phyloP scores from a whole-genome alignment of 495 filamentous ascomycete species.

The Penicillium maclennaniae region DNA sequence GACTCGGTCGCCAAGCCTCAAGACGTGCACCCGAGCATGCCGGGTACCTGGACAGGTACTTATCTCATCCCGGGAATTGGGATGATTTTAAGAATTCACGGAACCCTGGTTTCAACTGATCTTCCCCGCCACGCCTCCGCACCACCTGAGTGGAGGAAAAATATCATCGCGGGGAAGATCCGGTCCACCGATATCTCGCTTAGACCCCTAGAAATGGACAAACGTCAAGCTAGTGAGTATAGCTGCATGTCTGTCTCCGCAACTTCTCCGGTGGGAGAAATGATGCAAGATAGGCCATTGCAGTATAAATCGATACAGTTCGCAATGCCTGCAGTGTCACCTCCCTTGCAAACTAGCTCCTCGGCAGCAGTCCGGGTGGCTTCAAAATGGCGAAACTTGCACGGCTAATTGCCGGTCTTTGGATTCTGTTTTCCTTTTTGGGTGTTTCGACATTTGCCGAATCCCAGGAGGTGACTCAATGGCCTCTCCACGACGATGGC shows the following conservation, averaged over 20 bases:
- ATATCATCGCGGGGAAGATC: constrained; percentile 5
- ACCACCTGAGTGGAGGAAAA: constrained; percentile 25
- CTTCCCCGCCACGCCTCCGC: background rate
- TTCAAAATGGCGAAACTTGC: constrained; percentile 12
- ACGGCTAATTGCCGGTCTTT: constrained; percentile 12
- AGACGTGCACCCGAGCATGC: too few relatives aligned
- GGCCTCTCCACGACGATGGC: constrained; percentile 50
- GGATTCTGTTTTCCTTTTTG: constrained; percentile 17
- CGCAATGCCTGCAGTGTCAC: background rate
- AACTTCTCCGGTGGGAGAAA: constrained; percentile 1
- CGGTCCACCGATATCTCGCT: constrained; percentile 4
- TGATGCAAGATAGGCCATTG: background rate
- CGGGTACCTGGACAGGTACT: background rate
- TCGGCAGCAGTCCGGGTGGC: constrained; percentile 5
- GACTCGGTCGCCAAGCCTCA: too few relatives aligned
- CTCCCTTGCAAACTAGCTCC: background rate
- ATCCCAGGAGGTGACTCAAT: constrained; percentile 22
- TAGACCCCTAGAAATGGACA: background rate
- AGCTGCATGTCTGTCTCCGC: background rate
- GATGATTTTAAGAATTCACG: background rate
- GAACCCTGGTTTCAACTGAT: background rate
- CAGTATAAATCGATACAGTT: background rate
- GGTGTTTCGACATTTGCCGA: constrained; percentile 17
- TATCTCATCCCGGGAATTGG: background rate
- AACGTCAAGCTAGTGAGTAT: background rate